phyloP scores from a whole-genome alignment of 1,284 basidiomycete species.

The Cerioporus squamosus region DNA sequence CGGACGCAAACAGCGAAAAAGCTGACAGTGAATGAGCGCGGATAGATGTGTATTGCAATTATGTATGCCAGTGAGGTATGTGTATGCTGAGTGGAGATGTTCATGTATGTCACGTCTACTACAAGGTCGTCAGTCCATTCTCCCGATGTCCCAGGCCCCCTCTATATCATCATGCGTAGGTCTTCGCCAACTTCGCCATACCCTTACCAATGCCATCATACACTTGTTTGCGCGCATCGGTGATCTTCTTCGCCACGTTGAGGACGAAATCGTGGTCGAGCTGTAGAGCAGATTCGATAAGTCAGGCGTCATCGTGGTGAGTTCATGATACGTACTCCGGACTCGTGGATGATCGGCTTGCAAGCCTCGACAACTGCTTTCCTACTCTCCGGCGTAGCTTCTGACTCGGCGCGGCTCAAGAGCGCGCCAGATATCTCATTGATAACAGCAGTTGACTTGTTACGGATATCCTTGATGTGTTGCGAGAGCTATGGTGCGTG shows the following conservation, averaged over 20 bases:
- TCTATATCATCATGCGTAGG: constrained; percentile 38
- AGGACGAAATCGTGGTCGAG: constrained; percentile 69
- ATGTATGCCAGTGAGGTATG: constrained; percentile 8
- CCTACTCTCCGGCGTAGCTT: constrained; percentile 55
- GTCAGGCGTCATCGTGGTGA: neutral
- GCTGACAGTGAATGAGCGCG: neutral
- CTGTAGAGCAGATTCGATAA: constrained; percentile 40
- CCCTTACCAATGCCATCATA: constrained; percentile 76
- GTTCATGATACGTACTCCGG: constrained; percentile 43
- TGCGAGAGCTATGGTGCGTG: constrained; percentile 57
- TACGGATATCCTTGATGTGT: constrained; percentile 64
- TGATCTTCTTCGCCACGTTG: constrained; percentile 63
- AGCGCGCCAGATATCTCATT: constrained; percentile 61
- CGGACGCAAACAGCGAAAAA: too few species aligned
- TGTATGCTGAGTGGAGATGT: constrained; percentile 24
- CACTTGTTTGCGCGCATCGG: constrained; percentile 70
- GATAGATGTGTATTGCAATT: constrained; percentile 15
- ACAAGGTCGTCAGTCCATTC: constrained; percentile 14
- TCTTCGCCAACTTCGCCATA: constrained; percentile 54
- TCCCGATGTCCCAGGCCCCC: constrained; percentile 7
- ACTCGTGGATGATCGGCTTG: constrained; percentile 39
- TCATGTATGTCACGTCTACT: constrained; percentile 19
- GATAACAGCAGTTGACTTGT: constrained; percentile 53
- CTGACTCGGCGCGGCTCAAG: constrained; percentile 51
- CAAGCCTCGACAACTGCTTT: constrained; percentile 57